Evolutionary conservation across 1,139 yeast genomes (phyloP).

Genomic region (Taphrina communis): DNA sequence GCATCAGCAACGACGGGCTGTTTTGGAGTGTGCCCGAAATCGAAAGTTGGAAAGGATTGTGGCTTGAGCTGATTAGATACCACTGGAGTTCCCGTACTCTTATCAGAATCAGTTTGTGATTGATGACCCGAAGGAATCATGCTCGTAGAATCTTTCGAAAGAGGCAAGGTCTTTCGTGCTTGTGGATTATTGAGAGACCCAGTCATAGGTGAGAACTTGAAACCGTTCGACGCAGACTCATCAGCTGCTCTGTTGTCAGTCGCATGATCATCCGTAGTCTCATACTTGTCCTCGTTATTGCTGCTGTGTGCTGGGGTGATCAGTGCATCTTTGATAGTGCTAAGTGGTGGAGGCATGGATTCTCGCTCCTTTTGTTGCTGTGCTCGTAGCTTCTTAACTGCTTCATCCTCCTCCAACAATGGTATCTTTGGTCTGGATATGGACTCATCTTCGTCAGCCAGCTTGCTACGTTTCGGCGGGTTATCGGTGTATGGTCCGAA

Average conservation of each 20-base stretch:
- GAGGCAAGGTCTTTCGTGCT: not conserved
- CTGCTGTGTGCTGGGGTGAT: not conserved
- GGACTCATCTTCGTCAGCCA: slow-evolving; percentile 24
- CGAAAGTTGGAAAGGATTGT: slow-evolving; percentile 12
- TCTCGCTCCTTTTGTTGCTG: slow-evolving; percentile 24
- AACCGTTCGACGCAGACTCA: not conserved
- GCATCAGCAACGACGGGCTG: not conserved
- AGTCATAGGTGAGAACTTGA: not conserved
- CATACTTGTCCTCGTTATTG: not conserved
- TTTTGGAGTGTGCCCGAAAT: slow-evolving; percentile 11
- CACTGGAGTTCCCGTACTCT: not conserved
- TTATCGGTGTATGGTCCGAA: slow-evolving; percentile 42
- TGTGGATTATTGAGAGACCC: not conserved
- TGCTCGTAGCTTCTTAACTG: slow-evolving; percentile 30
- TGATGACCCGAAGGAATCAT: not conserved
- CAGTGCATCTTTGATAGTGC: not conserved
- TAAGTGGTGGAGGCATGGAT: slow-evolving; percentile 14
- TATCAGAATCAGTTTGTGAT: not conserved
- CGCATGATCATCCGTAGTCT: not conserved
- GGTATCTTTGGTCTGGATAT: slow-evolving; percentile 24
- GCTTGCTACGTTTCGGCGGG: slow-evolving; percentile 27
- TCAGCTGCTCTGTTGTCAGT: not conserved
- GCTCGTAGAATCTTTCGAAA: not conserved
- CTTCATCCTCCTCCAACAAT: slow-evolving; percentile 25
- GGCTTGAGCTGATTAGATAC: not conserved